Evolutionary conservation across 345 rosid genomes (phyloP).

Genomic region (Acer saccharum): DNA sequence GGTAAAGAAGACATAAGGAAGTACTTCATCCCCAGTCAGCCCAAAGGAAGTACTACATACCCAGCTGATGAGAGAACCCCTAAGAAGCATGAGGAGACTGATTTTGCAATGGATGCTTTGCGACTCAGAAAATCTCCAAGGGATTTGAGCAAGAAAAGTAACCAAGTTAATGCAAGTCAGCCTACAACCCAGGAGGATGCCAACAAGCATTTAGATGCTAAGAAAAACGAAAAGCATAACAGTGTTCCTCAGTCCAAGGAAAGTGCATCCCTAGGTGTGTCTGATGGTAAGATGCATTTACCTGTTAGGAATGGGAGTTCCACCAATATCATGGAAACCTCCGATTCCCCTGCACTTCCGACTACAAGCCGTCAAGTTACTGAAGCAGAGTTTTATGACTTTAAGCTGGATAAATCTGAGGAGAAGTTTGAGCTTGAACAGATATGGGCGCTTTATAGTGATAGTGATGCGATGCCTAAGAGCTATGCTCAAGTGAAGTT

Average conservation of each 20-base stretch:
- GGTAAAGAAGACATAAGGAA: slow-evolving; percentile 1
- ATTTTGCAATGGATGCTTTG: slow-evolving; percentile 24
- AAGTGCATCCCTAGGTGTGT: slow-evolving; percentile 17
- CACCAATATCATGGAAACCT: neutral
- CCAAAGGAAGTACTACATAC: neutral
- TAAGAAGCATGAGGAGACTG: slow-evolving; percentile 18
- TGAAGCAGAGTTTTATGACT: slow-evolving; percentile 26
- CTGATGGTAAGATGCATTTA: slow-evolving; percentile 19
- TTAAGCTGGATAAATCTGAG: slow-evolving; percentile 41
- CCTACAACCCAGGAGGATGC: slow-evolving; percentile 2
- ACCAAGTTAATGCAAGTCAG: slow-evolving; percentile 22
- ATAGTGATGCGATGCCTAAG: slow-evolving; percentile 43
- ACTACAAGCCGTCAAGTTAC: slow-evolving; percentile 16
- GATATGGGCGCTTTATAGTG: slow-evolving; percentile 52
- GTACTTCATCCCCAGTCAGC: slow-evolving; percentile 3
- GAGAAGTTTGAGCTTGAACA: slow-evolving; percentile 46
- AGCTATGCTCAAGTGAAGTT: slow-evolving; percentile 49
- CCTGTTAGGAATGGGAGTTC: slow-evolving; percentile 1
- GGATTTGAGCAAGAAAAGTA: slow-evolving; percentile 30
- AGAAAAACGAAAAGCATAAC: slow-evolving; percentile 29
- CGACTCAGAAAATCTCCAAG: slow-evolving; percentile 46
- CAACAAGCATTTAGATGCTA: slow-evolving; percentile 20
- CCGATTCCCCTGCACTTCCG: slow-evolving; percentile 3
- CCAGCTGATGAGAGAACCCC: slow-evolving; percentile 31
- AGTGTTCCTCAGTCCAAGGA: slow-evolving; percentile 28